Base-by-base conservation (phyloP, 208 protist genomes). In the Phytomonas francai region DNA sequence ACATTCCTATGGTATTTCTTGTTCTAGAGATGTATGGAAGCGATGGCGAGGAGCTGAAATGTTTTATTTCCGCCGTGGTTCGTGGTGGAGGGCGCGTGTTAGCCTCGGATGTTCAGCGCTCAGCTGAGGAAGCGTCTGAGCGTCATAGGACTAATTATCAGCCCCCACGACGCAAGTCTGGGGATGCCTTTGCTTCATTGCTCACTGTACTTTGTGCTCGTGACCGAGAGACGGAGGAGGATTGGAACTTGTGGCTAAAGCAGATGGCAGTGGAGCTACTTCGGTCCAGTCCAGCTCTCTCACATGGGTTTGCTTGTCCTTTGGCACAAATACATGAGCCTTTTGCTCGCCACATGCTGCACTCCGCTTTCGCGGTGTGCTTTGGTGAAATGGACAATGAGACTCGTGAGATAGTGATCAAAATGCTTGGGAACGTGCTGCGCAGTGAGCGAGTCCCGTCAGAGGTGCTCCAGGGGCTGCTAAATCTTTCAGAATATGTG, bases 401-500 rank as follows among this genome's bases (percentile, higher is more conserved):
- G 22, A 88, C 74, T 33, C 78, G 76, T 57, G 72, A 81, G 68
- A 73, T 65, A 49, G 84, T 91, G 70, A 78, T 83, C 33, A 57
- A 66, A 32, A 70, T 86, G 56, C 76, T 98, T 7, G 81, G 78
- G 51, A 67, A 73, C 30, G 91, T 96, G 32, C 71, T 98, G 45
- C 74, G 81, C 62, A 87, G 76, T 65, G 77, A 80, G 8, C 83
- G 79, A 14, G 80, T 95, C 22, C 89, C 92, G 9, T 85, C 80
- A 29, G 92, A 97, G 76, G 92, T 98, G 67, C 76, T 99, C 58
- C 95, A 98, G 73, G 92, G 92, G 67, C 80, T 99, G 69, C 89
- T 99, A 30, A 97, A 98, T 76, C 79, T 99, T 31, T 94, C 96
- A 30, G 97, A 99, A 82, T 98, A 97, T 82, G 98, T 99, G 95